phyloP scores from a whole-genome alignment of 2,329 filamentous ascomycete species.

The Talaromyces sp. region DNA sequence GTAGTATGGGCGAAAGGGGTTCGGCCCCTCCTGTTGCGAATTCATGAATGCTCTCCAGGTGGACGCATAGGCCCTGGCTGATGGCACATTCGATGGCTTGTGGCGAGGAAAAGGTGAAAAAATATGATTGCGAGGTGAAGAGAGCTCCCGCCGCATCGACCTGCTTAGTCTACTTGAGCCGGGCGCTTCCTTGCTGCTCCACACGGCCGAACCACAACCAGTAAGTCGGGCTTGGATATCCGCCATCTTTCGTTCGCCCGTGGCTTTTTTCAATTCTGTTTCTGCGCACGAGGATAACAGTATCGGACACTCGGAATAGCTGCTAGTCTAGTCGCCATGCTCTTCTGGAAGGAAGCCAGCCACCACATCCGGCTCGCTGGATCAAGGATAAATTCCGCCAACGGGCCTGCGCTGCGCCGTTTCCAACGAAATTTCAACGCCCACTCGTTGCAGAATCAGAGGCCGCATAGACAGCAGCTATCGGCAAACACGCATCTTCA shows the following conservation, averaged over 20 bases:
- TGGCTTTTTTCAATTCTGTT: background rate
- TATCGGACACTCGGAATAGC: background rate
- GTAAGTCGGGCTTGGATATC: background rate
- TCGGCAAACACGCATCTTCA: slow-evolving; percentile 14
- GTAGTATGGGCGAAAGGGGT: slow-evolving; percentile 59
- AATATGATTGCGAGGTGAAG: background rate
- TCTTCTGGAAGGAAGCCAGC: slow-evolving; percentile 29
- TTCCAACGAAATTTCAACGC: slow-evolving; percentile 25
- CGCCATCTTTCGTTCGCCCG: background rate
- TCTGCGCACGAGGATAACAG: background rate
- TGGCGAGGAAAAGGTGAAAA: background rate
- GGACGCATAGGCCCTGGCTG: background rate
- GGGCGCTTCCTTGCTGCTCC: slow-evolving; percentile 2
- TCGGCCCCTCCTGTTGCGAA: slow-evolving; percentile 32
- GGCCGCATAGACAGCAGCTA: slow-evolving; percentile 8
- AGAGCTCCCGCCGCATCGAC: background rate
- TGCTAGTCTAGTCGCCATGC: slow-evolving; percentile 20
- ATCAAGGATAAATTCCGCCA: slow-evolving; percentile 56
- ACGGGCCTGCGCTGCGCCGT: slow-evolving; percentile 30
- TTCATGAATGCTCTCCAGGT: slow-evolving; percentile 13
- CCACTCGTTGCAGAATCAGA: slow-evolving; percentile 15
- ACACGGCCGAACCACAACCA: background rate
- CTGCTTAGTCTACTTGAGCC: background rate
- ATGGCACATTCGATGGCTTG: slow-evolving; percentile 1
- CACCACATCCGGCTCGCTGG: slow-evolving; percentile 44